Evolutionary conservation across 306 rosid species (phyloP).

Genomic region (Ormosia semicastrata): DNA sequence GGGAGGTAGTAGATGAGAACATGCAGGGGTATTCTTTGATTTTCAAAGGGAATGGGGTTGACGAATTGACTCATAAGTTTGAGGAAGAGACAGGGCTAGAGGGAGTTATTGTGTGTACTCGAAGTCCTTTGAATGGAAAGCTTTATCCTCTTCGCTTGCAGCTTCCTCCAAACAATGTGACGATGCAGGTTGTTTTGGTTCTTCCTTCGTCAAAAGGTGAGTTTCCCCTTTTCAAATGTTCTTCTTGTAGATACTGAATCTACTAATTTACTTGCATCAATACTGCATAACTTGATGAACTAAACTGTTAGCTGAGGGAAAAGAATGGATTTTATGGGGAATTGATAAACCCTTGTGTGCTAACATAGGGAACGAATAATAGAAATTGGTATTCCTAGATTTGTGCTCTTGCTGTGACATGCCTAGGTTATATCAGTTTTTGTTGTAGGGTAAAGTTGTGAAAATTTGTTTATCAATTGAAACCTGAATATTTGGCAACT

Average conservation of each 20-base stretch:
- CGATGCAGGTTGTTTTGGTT: conserved; percentile 75
- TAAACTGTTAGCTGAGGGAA: background rate
- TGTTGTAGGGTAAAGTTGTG: background rate
- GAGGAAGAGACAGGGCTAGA: conserved; percentile 77
- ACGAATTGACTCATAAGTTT: conserved; percentile 64
- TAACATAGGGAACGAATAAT: background rate
- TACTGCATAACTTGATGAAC: background rate
- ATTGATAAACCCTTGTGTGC: background rate
- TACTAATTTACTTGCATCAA: background rate
- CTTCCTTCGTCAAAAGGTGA: conserved; percentile 63
- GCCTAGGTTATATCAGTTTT: background rate
- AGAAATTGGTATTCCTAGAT: background rate
- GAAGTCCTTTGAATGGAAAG: conserved; percentile 85
- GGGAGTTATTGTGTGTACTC: conserved; percentile 70
- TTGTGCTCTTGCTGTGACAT: background rate
- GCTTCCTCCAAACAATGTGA: conserved; percentile 92
- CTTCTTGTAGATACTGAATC: background rate
- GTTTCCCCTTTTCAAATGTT: conserved; percentile 8
- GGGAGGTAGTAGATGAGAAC: conserved; percentile 72
- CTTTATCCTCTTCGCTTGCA: conserved; percentile 88
- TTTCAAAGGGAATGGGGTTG: conserved; percentile 81
- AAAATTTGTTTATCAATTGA: background rate
- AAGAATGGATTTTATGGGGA: background rate
- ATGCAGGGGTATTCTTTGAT: conserved; percentile 55
- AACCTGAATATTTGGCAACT: background rate